These are phyloP conservation scores for Neotropicomus parvogracilis DNA, from an alignment of 1,284 basidiomycete genomes.

Conservation along the genomic window DNA sequence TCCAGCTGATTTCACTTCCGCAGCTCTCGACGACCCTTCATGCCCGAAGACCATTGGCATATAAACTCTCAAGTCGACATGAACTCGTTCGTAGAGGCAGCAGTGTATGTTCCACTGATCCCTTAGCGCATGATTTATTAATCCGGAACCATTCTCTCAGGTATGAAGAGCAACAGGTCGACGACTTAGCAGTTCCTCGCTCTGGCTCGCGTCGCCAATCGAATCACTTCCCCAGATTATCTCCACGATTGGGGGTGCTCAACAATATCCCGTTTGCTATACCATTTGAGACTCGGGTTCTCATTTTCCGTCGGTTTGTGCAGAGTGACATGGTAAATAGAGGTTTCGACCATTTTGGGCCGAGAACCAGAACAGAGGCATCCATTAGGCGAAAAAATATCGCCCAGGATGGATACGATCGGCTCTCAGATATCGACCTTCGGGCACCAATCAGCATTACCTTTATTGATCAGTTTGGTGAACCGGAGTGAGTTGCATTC, in stretches of 20 bases:
- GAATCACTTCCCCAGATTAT: slow-evolving; percentile 61
- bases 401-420: slow-evolving; percentile 86
- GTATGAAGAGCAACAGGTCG: slow-evolving; percentile 55
- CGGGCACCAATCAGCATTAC: slow-evolving; percentile 82
- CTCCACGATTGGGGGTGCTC: slow-evolving; percentile 85
- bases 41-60: slow-evolving; percentile 83
- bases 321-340: slow-evolving; percentile 47
- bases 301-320: slow-evolving; percentile 86
- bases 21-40: slow-evolving; percentile 81
- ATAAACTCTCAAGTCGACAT: slow-evolving; percentile 77
- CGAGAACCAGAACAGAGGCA: slow-evolving; percentile 42
- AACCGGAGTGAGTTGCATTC: slow-evolving; percentile 62
- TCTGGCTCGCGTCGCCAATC: slow-evolving; percentile 65
- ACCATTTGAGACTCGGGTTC: slow-evolving; percentile 87
- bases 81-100: slow-evolving; percentile 86
- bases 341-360: slow-evolving; percentile 17
- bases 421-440: slow-evolving; percentile 71
- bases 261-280: slow-evolving; percentile 97
- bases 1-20: slow-evolving; percentile 8
- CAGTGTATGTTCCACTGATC: slow-evolving; percentile 51
- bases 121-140: not conserved
- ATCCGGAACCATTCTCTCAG: slow-evolving; percentile 33
- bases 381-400: slow-evolving; percentile 73
- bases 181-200: slow-evolving; percentile 33
- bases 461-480: slow-evolving; percentile 89